phyloP scores from a whole-genome alignment of 345 rosid species.

The Lepidium africanum region DNA sequence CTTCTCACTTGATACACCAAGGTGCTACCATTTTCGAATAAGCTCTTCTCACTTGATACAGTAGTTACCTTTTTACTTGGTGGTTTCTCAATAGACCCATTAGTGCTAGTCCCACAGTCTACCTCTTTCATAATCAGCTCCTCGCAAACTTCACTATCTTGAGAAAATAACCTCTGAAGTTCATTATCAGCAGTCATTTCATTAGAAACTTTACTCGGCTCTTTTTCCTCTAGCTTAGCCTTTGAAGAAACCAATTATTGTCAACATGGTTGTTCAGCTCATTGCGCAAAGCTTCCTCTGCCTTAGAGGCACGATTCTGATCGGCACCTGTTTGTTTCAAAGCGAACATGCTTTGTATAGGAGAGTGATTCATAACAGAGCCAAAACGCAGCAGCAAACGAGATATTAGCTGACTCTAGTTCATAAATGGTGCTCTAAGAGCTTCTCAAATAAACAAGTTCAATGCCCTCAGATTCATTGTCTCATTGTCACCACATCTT shows the following conservation, averaged over 20 bases:
- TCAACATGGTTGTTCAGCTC: conserved; percentile 69
- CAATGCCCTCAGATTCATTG: too few species aligned
- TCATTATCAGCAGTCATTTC: conserved; percentile 24
- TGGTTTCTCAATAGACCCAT: conserved; percentile 50
- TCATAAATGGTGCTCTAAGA: too few species aligned
- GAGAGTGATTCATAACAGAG: too few species aligned
- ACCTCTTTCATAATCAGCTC: conserved; percentile 92
- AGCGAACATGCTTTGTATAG: too few species aligned
- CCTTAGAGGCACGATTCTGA: too few species aligned
- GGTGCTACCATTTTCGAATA: neutral
- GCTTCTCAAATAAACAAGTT: too few species aligned
- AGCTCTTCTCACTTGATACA: conserved; percentile 36
- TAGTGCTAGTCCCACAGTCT: conserved; percentile 61
- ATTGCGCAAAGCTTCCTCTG: conserved; percentile 65
- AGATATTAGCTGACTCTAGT: too few species aligned
- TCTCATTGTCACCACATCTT: too few species aligned
- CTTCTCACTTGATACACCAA: too few species aligned
- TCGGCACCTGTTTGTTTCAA: too few species aligned
- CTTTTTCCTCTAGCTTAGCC: conserved; percentile 48
- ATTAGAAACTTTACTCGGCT: conserved; percentile 26
- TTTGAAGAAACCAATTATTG: conserved; percentile 64
- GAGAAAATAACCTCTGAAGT: conserved; percentile 35
- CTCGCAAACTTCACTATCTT: conserved; percentile 43
- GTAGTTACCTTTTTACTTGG: conserved; percentile 33
- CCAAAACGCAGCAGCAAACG: too few species aligned